Evolutionary conservation across 73 alveolate genomes (phyloP).

Genomic region (Paraurostyla sp.): DNA sequence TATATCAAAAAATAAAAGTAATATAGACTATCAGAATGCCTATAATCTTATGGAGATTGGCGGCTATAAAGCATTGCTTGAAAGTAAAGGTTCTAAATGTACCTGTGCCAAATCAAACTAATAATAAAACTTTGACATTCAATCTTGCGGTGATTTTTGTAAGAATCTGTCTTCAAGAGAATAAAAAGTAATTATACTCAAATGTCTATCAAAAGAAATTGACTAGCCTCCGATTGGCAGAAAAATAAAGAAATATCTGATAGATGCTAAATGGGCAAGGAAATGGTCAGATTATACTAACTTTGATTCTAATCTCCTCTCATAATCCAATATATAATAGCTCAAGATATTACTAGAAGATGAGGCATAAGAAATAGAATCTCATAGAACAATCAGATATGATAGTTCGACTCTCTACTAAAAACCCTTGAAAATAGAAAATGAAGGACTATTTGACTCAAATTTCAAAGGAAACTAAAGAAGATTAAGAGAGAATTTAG

Average conservation of each 20-base stretch:
- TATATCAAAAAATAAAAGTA: conserved; percentile 12
- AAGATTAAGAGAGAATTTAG: conserved; percentile 63
- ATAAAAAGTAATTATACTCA: neutral
- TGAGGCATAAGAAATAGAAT: neutral
- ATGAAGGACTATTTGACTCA: neutral
- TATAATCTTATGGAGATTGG: conserved; percentile 44
- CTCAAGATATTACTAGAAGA: neutral
- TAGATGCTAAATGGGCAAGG: conserved; percentile 66
- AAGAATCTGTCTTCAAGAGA: neutral
- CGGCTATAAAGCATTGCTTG: conserved; percentile 38
- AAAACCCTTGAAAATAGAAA: conserved; percentile 37
- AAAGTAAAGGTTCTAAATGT: conserved; percentile 47
- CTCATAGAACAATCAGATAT: conserved; percentile 6
- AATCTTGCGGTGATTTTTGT: conserved; percentile 32
- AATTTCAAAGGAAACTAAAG: neutral
- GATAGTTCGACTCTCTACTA: conserved; percentile 38
- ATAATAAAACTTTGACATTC: neutral
- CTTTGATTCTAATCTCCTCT: conserved; percentile 9
- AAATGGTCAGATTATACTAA: conserved; percentile 62
- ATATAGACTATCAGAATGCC: conserved; percentile 1
- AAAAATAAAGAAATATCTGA: conserved; percentile 37
- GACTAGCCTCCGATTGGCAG: neutral
- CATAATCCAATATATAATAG: neutral
- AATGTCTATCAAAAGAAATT: neutral
- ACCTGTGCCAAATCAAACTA: neutral